These are phyloP conservation scores for Symmetrospora coprosmae DNA, from an alignment of 768 basidiomycete species.

Conservation along the genomic window DNA sequence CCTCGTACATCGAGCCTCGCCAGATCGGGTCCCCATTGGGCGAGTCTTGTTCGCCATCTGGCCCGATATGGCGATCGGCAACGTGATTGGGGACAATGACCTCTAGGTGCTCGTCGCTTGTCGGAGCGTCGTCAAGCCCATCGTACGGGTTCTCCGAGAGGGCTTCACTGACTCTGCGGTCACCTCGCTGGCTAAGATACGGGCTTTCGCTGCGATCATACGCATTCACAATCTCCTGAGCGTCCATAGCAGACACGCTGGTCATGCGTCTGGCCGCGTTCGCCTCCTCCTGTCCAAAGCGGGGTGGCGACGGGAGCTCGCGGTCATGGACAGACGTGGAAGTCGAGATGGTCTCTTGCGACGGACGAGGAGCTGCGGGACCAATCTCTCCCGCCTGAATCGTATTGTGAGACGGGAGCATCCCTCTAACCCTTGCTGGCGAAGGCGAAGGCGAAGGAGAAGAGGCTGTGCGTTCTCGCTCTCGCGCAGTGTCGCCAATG, in stretches of 20 bases:
- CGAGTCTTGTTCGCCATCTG: background rate
- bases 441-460: background rate
- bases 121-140: conserved; percentile 1
- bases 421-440: background rate
- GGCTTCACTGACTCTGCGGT: too few relatives aligned
- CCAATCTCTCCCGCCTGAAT: background rate
- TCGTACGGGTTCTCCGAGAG: conserved; percentile 19
- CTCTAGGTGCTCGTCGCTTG: background rate
- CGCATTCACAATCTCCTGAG: background rate
- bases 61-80: too few relatives aligned
- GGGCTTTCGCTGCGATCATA: background rate
- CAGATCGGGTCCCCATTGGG: background rate
- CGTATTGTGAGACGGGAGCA: background rate
- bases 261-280: background rate
- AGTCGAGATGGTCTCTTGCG: too few relatives aligned
- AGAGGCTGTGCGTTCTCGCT: too few relatives aligned
- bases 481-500: background rate
- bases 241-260: background rate
- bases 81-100: too few relatives aligned
- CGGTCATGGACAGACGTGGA: background rate
- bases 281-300: background rate
- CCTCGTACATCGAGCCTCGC: background rate
- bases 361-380: background rate
- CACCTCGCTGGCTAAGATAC: background rate
- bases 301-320: background rate